Evolutionary conservation across 441 rosid genomes (phyloP).

Genomic region (Adansonia gregorii): DNA sequence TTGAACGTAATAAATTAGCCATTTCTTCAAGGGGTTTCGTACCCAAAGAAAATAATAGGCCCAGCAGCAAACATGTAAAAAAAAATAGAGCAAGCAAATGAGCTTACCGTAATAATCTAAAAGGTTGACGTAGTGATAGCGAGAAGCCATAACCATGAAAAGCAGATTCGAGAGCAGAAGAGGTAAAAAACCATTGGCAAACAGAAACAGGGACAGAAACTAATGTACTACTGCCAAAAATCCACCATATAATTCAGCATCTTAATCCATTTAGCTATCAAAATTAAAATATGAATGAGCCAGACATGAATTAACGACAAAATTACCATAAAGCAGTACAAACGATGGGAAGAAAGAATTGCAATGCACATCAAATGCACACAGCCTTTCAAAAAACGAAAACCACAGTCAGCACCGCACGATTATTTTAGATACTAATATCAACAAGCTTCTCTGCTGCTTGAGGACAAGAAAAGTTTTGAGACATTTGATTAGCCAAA

Average conservation of each 20-base stretch:
- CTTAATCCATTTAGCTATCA: slow-evolving; percentile 8
- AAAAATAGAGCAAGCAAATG: neutral
- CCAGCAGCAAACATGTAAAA: neutral
- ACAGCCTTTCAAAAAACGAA: slow-evolving; percentile 59
- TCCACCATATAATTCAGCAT: slow-evolving; percentile 23
- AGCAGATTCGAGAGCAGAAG: slow-evolving; percentile 78
- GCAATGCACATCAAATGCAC: slow-evolving; percentile 98
- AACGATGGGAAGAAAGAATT: slow-evolving; percentile 99
- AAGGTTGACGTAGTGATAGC: slow-evolving; percentile 93
- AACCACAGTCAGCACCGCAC: slow-evolving; percentile 24
- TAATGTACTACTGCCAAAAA: slow-evolving; percentile 78
- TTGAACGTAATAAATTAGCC: neutral
- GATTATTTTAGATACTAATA: slow-evolving; percentile 14
- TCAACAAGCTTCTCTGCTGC: slow-evolving; percentile 4
- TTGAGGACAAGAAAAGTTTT: neutral
- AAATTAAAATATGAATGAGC: slow-evolving; percentile 15
- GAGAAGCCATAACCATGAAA: slow-evolving; percentile 84
- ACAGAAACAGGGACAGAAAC: slow-evolving; percentile 79
- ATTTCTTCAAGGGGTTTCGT: neutral
- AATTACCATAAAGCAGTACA: slow-evolving; percentile 83
- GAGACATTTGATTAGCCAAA: neutral
- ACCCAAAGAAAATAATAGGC: neutral
- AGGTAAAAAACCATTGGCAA: slow-evolving; percentile 85
- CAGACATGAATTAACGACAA: slow-evolving; percentile 22
- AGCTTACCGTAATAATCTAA: slow-evolving; percentile 90